Evolutionary conservation across 164 flowering plant genomes (phyloP).

Genomic region (Magnolia kwangsiensis): DNA sequence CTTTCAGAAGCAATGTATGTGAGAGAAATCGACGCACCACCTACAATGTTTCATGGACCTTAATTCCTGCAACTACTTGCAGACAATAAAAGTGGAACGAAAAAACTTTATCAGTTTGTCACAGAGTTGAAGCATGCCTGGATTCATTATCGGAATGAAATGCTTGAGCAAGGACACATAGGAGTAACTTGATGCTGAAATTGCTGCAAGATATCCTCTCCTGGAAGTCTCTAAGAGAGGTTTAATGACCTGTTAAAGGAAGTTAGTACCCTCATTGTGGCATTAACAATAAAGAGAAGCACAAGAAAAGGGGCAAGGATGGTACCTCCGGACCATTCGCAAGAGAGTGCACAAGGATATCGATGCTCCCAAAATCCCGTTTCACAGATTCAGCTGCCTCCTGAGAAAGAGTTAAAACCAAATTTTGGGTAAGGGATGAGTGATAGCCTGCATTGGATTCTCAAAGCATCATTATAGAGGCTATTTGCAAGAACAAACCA

Average conservation of each 20-base stretch:
- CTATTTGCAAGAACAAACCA: background rate
- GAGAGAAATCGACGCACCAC: constrained; percentile 89
- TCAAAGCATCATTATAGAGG: background rate
- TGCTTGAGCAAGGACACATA: constrained; percentile 84
- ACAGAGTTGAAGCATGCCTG: constrained; percentile 47
- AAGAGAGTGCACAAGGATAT: constrained; percentile 96
- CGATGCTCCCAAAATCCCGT: constrained; percentile 92
- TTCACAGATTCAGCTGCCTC: constrained; percentile 88
- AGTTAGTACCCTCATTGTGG: background rate
- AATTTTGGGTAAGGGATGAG: background rate
- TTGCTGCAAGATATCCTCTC: constrained; percentile 89
- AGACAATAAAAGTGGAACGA: background rate
- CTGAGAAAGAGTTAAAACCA: constrained; percentile 28
- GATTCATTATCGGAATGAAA: constrained; percentile 93
- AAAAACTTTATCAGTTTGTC: background rate
- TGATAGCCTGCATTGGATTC: background rate
- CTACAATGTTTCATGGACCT: constrained; percentile 35
- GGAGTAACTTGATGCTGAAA: constrained; percentile 96
- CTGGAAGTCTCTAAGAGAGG: constrained; percentile 92
- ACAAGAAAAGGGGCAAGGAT: constrained; percentile 1
- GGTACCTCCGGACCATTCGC: constrained; percentile 97
- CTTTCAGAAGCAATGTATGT: constrained; percentile 96
- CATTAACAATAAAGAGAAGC: background rate
- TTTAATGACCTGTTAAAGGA: constrained; percentile 59
- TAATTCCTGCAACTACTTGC: background rate